A percentile compares a stretch with the other conserved stretches of the same genome.
These are phyloP conservation scores for Porphyrellus sp. DNA, from an alignment of 1,284 basidiomycete species.

Conservation along the genomic window DNA sequence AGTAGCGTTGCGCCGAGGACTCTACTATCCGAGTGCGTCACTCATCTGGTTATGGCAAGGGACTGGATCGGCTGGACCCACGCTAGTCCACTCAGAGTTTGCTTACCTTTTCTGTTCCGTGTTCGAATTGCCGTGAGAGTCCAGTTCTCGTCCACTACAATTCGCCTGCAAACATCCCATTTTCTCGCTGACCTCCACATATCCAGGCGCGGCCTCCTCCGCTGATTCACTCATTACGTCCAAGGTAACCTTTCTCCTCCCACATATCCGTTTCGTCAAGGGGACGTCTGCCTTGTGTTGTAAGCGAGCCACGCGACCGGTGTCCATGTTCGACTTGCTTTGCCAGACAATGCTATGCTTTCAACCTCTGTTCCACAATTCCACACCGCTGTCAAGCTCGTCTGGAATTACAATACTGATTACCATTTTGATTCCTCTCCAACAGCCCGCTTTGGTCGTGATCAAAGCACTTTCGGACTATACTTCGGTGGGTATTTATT, in stretches of 20 bases:
- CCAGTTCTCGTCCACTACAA: conserved; percentile 14
- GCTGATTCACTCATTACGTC: conserved; percentile 55
- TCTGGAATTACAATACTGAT: conserved; percentile 17
- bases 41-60: conserved; percentile 35
- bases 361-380: conserved; percentile 20
- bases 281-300: neutral
- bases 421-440: conserved; percentile 8
- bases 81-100: conserved; percentile 41
- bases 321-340: conserved; percentile 18
- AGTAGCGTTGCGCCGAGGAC: conserved; percentile 15
- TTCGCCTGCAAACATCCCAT: neutral
- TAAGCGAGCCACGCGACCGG: conserved; percentile 30
- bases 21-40: conserved; percentile 6
- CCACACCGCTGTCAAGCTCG: conserved; percentile 16
- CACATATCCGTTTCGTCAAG: conserved; percentile 8
- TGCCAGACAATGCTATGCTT: conserved; percentile 26
- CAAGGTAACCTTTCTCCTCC: conserved; percentile 40
- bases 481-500: conserved; percentile 34
- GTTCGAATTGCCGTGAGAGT: conserved; percentile 45
- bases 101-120: conserved; percentile 32
- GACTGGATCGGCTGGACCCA: conserved; percentile 42
- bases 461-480: conserved; percentile 26
- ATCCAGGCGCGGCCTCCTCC: conserved; percentile 69
- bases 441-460: conserved; percentile 27
- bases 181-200: conserved; percentile 21